Evolutionary conservation across 2,329 filamentous ascomycete genomes (phyloP).

Genomic region (Colletotrichum australisinense): DNA sequence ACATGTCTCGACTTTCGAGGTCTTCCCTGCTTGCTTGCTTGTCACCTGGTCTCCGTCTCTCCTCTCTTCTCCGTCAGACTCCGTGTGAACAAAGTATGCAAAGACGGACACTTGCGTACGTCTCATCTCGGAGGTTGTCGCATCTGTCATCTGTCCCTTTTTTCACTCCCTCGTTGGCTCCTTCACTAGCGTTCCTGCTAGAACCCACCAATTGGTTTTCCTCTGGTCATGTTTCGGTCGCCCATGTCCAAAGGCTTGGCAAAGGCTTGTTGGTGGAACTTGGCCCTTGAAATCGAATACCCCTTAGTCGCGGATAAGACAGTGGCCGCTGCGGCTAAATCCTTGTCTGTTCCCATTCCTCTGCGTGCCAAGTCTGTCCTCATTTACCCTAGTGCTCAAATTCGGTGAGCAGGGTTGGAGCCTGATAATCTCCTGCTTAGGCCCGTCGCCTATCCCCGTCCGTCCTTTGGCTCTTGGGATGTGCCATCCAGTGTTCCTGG

Average conservation of each 20-base stretch:
- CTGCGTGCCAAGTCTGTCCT: conserved; percentile 9
- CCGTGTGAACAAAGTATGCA: neutral
- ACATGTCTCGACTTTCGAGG: neutral
- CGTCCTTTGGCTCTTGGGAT: conserved; percentile 2
- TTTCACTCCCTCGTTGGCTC: neutral
- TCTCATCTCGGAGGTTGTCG: conserved; percentile 24
- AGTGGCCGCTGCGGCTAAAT: conserved; percentile 24
- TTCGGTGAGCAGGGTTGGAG: conserved; percentile 25
- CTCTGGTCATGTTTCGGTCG: conserved; percentile 22
- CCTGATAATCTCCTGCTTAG: conserved; percentile 28
- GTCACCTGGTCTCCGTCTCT: neutral
- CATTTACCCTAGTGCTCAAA: conserved; percentile 9
- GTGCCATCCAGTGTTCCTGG: neutral
- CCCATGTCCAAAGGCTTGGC: conserved; percentile 23
- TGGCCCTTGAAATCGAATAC: conserved; percentile 24
- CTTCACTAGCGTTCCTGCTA: conserved; percentile 3
- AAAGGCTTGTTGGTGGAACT: conserved; percentile 25
- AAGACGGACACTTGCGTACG: conserved; percentile 1
- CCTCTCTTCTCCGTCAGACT: too few species aligned
- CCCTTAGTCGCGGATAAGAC: conserved; percentile 31
- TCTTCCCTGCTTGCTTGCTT: neutral
- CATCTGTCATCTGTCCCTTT: conserved; percentile 18
- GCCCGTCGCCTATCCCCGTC: conserved; percentile 18
- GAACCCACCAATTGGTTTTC: conserved; percentile 27
- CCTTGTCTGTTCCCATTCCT: conserved; percentile 15